Evolutionary conservation across 106 monocot species (phyloP), one percentile per base, ranked within the genome.

Genomic region (Chionographis japonica): DNA sequence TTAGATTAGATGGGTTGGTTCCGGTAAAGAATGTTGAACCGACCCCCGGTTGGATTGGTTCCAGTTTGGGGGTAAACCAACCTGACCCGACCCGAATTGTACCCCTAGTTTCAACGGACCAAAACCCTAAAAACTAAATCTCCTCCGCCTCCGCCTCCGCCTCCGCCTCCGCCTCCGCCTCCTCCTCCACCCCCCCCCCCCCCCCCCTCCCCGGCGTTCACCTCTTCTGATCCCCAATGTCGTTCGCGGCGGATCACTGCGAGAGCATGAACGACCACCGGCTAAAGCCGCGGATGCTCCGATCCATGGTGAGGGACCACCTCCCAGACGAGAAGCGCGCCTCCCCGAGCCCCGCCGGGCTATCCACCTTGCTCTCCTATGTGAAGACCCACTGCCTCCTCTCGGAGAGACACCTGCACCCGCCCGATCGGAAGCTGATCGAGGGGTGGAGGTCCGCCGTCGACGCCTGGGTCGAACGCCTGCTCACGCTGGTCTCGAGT

Each of bases 381-480:
- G 60, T 95, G 8, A 76, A 73, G 61, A 75, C 73, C n/a, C 86
- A 92, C 54, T 81, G 71, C 3, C 81, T 95, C 41, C 79, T 91
- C 12, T 68, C 85, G 18, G 94, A 94, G 71, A 12, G 17, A 8
- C 7, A 27, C 4, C 40, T 46, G 1, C 62, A 40, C 19, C 58
- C 20, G 0, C 53, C 72, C 3, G 71, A 81, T 8, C 40, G 27
- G 52, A 88, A 85, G 74, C 58, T 79, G 19, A 17, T 54, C 12
- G 78, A 80, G n/a, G 77, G 69, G 12, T 95, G 95, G 95, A 75
- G 55, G 16, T 49, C 61, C 20, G 86, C 91, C 50, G 81, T 95
- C 15, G 95, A 95, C 41, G 72, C 74, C 3, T 95, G 91, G 95
- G 75, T 84, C 58, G 86, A 88, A 6, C 76, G 86, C n/a, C 6